Conservation (phyloP, 441 rosid species). For the Hura crepitans region DNA sequence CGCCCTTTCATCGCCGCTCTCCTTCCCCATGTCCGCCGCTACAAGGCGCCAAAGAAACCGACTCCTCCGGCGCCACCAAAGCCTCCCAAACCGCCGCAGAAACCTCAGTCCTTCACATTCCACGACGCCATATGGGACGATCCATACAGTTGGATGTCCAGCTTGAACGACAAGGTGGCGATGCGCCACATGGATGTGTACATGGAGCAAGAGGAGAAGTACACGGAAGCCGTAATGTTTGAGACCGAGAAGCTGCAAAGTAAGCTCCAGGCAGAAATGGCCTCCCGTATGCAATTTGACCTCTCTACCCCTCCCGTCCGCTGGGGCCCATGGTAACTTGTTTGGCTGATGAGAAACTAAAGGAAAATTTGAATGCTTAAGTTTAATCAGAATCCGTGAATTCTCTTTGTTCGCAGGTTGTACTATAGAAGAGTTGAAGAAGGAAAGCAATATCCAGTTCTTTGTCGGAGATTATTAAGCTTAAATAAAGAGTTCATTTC, state of each 20-base stretch:
- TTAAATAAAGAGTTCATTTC: conserved; percentile 84
- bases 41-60: conserved; percentile 44
- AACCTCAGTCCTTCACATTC: conserved; percentile 62
- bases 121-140: conserved; percentile 83
- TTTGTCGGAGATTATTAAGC: conserved; percentile 71
- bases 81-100: conserved; percentile 82
- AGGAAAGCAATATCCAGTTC: conserved; percentile 80
- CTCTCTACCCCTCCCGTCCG: conserved; percentile 91
- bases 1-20: conserved; percentile 12
- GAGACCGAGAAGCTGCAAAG: conserved; percentile 72
- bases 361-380: background rate
- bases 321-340: conserved; percentile 86
- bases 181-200: conserved; percentile 93
- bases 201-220: conserved; percentile 97
- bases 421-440: conserved; percentile 89
- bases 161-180: conserved; percentile 77
- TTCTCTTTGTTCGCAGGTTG: conserved; percentile 42
- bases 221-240: conserved; percentile 70
- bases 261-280: conserved; percentile 92
- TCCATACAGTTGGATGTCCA: conserved; percentile 93
- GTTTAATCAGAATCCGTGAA: background rate
- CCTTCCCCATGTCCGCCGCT: conserved; percentile 34
- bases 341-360: background rate
- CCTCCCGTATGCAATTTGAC: conserved; percentile 69
- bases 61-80: conserved; percentile 56